A percentile compares a stretch with the other conserved stretches of the same genome.
These are phyloP conservation scores for Scenedesmus sp. DNA, from an alignment of 163 green algal genomes.

Conservation along the genomic window DNA sequence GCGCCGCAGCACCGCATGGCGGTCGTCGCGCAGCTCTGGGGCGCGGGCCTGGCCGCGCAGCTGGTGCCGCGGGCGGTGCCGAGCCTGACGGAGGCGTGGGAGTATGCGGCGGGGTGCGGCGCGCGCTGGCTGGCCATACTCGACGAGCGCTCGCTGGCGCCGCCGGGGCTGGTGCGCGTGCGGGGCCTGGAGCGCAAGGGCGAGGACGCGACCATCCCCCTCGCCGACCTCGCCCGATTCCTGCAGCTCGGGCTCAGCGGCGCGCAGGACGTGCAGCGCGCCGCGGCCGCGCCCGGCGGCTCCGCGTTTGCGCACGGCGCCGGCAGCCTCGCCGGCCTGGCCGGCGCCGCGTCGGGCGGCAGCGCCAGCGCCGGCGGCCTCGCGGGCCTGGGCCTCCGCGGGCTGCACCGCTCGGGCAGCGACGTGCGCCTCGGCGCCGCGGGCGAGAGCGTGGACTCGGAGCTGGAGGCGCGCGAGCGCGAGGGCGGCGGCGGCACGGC, in stretches of 20 bases:
- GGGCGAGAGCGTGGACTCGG: too few relatives aligned
- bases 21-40: slow-evolving; percentile 76
- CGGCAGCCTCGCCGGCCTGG: neutral
- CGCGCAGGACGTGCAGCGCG: slow-evolving; percentile 7
- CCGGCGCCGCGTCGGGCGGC: neutral
- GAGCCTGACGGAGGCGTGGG: slow-evolving; percentile 82
- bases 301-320: too few relatives aligned
- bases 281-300: neutral
- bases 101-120: slow-evolving; percentile 72
- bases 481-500: too few relatives aligned
- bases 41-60: slow-evolving; percentile 76
- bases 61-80: slow-evolving; percentile 70
- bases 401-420: neutral
- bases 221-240: slow-evolving; percentile 23
- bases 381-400: neutral
- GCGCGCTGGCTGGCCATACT: slow-evolving; percentile 86
- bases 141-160: slow-evolving; percentile 19
- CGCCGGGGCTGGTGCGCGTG: slow-evolving; percentile 8
- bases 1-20: slow-evolving; percentile 76
- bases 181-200: slow-evolving; percentile 38
- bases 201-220: slow-evolving; percentile 6
- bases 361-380: neutral
- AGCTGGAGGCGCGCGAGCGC: too few relatives aligned
- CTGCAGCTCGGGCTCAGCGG: slow-evolving; percentile 36
- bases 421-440: too few relatives aligned